Percentiles rank a stretch among this genome's conserved stretches.
Evolutionary conservation across 1,139 yeast genomes (phyloP).

Genomic region (Pichia sp.): DNA sequence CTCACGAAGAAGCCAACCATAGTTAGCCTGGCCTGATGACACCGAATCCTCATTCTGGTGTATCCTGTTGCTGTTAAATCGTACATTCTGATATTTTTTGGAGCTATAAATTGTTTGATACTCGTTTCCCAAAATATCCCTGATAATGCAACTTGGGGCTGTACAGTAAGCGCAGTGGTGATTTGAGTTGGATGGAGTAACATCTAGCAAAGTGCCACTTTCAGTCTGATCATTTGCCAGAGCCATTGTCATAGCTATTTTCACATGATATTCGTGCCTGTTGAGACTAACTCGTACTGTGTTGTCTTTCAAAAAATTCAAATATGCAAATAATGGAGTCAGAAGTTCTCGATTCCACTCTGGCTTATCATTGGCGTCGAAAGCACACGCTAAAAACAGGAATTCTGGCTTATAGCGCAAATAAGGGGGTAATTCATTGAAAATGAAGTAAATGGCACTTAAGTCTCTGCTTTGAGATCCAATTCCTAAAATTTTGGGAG

Average conservation of each 20-base stretch:
- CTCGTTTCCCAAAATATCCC: constrained; percentile 5
- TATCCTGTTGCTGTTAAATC: neutral
- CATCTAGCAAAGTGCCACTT: constrained; percentile 3
- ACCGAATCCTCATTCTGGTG: neutral
- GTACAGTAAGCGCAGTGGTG: constrained; percentile 12
- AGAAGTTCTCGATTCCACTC: constrained; percentile 1
- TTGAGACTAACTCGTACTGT: constrained; percentile 11
- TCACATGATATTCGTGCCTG: constrained; percentile 17
- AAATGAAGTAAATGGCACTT: constrained; percentile 6
- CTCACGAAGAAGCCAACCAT: constrained; percentile 3
- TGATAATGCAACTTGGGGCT: constrained; percentile 7
- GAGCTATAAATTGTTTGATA: constrained; percentile 6
- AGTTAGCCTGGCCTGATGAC: neutral
- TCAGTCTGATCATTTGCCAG: constrained; percentile 3
- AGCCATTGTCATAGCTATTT: constrained; percentile 5
- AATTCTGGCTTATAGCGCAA: constrained; percentile 15
- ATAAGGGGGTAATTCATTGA: constrained; percentile 14
- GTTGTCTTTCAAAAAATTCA: constrained; percentile 8
- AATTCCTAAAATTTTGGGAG: neutral
- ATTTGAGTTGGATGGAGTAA: neutral
- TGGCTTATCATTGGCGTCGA: neutral
- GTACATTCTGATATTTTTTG: neutral
- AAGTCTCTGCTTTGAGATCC: neutral
- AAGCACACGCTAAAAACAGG: constrained; percentile 12
- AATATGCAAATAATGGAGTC: constrained; percentile 9